phyloP scores from a whole-genome alignment of 306 rosid genomes.

The Alnus glutinosa region DNA sequence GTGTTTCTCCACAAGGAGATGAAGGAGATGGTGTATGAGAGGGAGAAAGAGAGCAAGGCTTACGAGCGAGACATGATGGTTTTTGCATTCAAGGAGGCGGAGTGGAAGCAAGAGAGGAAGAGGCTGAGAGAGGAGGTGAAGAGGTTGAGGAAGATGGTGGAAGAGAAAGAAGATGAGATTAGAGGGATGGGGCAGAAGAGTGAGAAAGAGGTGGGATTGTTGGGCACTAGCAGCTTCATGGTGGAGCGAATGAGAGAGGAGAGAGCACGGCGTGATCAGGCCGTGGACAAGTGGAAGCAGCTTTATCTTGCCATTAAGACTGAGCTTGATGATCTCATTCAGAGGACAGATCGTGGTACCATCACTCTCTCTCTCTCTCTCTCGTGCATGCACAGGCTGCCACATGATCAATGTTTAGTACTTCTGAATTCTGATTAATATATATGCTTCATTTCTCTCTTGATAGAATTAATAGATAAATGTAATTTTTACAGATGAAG shows the following conservation, averaged over 20 bases:
- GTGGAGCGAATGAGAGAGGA: conserved; percentile 74
- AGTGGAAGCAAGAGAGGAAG: conserved; percentile 88
- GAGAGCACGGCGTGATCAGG: conserved; percentile 74
- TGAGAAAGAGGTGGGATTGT: conserved; percentile 50
- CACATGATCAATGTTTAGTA: too few species aligned
- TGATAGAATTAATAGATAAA: too few species aligned
- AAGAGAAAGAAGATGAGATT: conserved; percentile 59
- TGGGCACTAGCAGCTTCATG: conserved; percentile 54
- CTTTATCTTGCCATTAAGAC: conserved; percentile 81
- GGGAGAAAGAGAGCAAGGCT: conserved; percentile 51
- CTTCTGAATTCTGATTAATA: too few species aligned
- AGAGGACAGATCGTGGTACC: conserved; percentile 63
- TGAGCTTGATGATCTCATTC: conserved; percentile 94
- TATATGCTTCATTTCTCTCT: too few species aligned
- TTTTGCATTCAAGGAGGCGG: conserved; percentile 70
- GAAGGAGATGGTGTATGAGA: conserved; percentile 58
- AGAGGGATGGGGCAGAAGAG: conserved; percentile 34
- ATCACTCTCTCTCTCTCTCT: conserved; percentile 2
- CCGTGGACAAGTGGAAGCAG: conserved; percentile 95
- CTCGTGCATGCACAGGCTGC: background rate
- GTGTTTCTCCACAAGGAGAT: conserved; percentile 59
- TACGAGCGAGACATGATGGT: conserved; percentile 79
- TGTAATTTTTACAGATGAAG: too few species aligned
- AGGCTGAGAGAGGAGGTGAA: conserved; percentile 69
- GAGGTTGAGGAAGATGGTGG: conserved; percentile 57